Base-by-base conservation (phyloP, 768 basidiomycete species). In the Gloeopeniophorella convolvens region DNA sequence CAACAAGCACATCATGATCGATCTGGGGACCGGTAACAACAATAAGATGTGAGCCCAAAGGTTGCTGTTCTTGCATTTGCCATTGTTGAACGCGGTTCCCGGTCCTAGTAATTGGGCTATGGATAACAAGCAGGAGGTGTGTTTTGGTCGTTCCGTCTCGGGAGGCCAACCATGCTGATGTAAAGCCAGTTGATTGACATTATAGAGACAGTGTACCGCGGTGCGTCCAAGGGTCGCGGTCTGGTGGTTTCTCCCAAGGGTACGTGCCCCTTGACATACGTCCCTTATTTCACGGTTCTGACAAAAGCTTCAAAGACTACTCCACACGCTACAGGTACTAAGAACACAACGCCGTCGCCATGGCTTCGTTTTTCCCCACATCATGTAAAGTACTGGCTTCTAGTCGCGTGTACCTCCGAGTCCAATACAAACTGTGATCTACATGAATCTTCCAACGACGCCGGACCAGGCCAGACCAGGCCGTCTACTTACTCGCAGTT, bases 1-100 rank as follows among this genome's bases (percentile, higher is more conserved):
- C 35, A 95, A 95, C 68, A 96, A 98, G 65, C 96, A 98, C 65
- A 98, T 98, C 70, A 98, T 98, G 95, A 97, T 99, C 63, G 96
- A 97, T 79, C 71, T 98, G 58, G 94, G 93, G n/a, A 98, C 94
- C 42, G 94, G 94, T 74, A 96, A 98, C 69, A 97, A 97, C 70
- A 97, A 97, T 71, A 97, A 98, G 73, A 96, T 96, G 93, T 94
- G 50, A 57, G 90, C 74, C 3, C 33, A 11, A 18, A 27, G 11
- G 37, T 42, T 27, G 24, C 33, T 23, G 23, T 45, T 6, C 3
- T 8, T 2, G 1, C 36, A 3, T 18, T 32, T 33, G 28, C 28
- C 31, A 12, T 44, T 30, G 34, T 40, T 57, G 39, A 55, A 40
- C 46, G 6, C 8, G n/a, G n/a, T 20, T 11, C 20, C 21, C 2